phyloP scores from a whole-genome alignment of 1,284 basidiomycete genomes.

The Cutaneotrichosporon sp. region DNA sequence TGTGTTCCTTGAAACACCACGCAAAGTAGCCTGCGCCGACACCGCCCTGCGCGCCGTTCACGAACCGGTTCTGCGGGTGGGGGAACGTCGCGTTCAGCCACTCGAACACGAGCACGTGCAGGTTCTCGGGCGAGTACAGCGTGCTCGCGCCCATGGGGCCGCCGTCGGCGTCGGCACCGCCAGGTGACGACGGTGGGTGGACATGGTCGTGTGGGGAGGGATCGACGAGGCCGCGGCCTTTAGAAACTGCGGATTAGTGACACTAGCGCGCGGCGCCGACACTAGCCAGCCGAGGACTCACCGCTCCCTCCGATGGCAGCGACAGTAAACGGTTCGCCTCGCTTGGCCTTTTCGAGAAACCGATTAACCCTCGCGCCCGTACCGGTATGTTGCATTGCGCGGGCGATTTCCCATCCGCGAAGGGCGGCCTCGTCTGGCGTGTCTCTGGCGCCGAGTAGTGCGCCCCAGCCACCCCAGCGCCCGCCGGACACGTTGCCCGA shows the following conservation, averaged over 20 bases:
- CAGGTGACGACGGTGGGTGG: background rate
- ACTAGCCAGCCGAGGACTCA: slow-evolving; percentile 21
- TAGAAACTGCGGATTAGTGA: slow-evolving; percentile 30
- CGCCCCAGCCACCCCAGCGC: no score
- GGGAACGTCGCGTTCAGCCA: slow-evolving; percentile 43
- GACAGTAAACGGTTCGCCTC: slow-evolving; percentile 37
- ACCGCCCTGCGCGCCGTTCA: slow-evolving; percentile 48
- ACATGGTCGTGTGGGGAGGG: slow-evolving; percentile 5
- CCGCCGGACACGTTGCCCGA: background rate
- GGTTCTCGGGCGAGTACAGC: slow-evolving; percentile 44
- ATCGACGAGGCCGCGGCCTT: slow-evolving; percentile 32
- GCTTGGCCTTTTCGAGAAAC: slow-evolving; percentile 35
- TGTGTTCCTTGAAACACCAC: slow-evolving; percentile 47
- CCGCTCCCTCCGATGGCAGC: slow-evolving; percentile 44
- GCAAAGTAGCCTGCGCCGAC: slow-evolving; percentile 43
- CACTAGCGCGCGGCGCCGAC: background rate
- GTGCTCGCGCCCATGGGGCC: slow-evolving; percentile 27
- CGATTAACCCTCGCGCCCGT: slow-evolving; percentile 29
- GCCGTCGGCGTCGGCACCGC: background rate
- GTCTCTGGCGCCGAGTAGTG: slow-evolving; percentile 6
- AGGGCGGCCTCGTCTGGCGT: slow-evolving; percentile 11
- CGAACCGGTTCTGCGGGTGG: slow-evolving; percentile 27
- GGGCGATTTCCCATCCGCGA: slow-evolving; percentile 33
- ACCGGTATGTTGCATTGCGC: slow-evolving; percentile 36
- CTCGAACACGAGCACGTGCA: slow-evolving; percentile 42